Evolutionary conservation across 208 protist species (phyloP).

Genomic region (Naegleria gruberi): DNA sequence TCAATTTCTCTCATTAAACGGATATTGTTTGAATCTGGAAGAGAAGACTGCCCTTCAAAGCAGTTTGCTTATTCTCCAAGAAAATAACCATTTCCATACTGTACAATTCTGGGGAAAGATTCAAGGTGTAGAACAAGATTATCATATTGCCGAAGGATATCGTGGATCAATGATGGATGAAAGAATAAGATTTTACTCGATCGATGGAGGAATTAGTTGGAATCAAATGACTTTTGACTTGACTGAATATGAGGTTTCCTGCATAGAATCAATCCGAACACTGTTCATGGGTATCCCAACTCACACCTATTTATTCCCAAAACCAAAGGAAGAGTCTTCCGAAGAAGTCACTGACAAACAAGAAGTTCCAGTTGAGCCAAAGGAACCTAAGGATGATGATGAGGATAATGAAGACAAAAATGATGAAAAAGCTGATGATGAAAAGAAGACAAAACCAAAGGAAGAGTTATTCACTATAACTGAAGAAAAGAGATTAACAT

Average conservation of each 20-base stretch:
- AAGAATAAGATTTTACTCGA: not conserved
- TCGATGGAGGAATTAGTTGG: conserved; percentile 5
- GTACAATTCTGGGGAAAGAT: conserved; percentile 7
- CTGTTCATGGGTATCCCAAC: not conserved
- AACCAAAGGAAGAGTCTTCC: not conserved
- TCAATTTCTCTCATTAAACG: not conserved
- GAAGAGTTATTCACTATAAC: not conserved
- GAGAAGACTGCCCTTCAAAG: conserved; percentile 4
- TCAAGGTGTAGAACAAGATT: not conserved
- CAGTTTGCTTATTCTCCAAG: not conserved
- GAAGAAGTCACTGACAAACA: not conserved
- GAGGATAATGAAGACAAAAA: not conserved
- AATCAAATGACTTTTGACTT: not conserved
- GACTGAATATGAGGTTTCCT: not conserved
- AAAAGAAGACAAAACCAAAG: not conserved
- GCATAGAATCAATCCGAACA: not conserved
- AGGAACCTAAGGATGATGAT: not conserved
- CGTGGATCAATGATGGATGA: not conserved
- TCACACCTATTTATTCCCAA: not conserved
- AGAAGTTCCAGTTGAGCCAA: not conserved
- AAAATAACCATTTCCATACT: not conserved
- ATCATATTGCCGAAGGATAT: conserved; percentile 11
- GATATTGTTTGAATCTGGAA: not conserved
- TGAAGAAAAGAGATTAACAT: not conserved
- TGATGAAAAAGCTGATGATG: not conserved